phyloP scores from a whole-genome alignment of 2,329 filamentous ascomycete species.

The Penicillium sp. region DNA sequence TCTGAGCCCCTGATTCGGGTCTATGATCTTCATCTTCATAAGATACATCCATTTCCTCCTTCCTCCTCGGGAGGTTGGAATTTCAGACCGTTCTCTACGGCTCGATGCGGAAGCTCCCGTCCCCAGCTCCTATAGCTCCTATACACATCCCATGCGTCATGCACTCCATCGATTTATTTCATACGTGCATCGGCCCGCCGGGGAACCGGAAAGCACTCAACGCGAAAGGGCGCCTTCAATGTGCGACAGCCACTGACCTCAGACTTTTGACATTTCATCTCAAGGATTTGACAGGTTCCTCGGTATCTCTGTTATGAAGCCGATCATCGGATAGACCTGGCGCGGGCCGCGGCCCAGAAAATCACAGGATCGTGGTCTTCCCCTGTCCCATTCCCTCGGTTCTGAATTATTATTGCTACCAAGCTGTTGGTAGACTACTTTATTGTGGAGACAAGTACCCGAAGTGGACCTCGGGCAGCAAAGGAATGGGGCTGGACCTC shows the following conservation, averaged over 20 bases:
- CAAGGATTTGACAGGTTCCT: conserved; percentile 4
- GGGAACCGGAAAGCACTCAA: neutral
- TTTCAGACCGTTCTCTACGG: neutral
- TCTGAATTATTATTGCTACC: neutral
- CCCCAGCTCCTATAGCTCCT: neutral
- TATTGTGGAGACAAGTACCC: neutral
- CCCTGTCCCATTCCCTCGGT: conserved; percentile 6
- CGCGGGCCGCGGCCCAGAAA: neutral
- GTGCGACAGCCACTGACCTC: neutral
- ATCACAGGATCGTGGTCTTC: conserved; percentile 3
- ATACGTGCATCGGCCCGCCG: conserved; percentile 2
- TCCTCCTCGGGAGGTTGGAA: neutral
- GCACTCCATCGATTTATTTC: neutral
- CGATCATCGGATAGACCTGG: neutral
- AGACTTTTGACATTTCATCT: neutral
- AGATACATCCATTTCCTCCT: neutral
- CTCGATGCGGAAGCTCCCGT: neutral
- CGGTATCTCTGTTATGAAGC: neutral
- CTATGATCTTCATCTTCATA: neutral
- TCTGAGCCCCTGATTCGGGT: neutral
- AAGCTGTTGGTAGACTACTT: neutral
- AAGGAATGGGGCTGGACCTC: neutral
- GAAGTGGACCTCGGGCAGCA: conserved; percentile 2
- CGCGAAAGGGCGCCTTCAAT: neutral
- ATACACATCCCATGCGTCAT: neutral